Evolutionary conservation across 305 asterid genomes (phyloP).

Genomic region (Fraxinus paxiana): DNA sequence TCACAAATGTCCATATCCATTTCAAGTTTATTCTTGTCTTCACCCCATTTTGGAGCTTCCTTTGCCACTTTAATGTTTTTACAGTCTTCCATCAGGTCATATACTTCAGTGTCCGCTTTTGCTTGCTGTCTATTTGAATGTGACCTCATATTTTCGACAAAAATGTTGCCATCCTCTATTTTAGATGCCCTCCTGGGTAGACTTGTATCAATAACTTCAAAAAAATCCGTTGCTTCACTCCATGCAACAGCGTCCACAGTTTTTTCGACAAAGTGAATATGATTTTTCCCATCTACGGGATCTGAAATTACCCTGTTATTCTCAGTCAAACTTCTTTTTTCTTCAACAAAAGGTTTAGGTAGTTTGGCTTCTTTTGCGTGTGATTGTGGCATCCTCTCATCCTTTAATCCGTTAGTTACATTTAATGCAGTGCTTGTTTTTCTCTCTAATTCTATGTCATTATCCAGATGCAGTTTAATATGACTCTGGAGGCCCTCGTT

Average conservation of each 20-base stretch:
- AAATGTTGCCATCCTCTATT: slow-evolving; percentile 28
- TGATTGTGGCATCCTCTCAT: slow-evolving; percentile 24
- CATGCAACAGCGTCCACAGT: slow-evolving; percentile 34
- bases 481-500: slow-evolving; percentile 27
- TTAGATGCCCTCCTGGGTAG: slow-evolving; percentile 28
- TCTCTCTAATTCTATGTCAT: slow-evolving; percentile 35
- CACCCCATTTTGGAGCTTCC: slow-evolving; percentile 35
- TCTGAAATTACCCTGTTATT: slow-evolving; percentile 27
- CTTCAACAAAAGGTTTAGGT: slow-evolving; percentile 32
- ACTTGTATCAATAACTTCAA: slow-evolving; percentile 41
- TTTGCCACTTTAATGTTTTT: slow-evolving; percentile 30
- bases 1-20: slow-evolving; percentile 25
- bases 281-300: slow-evolving; percentile 26
- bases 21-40: slow-evolving; percentile 27
- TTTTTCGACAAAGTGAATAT: slow-evolving; percentile 25
- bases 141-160: slow-evolving; percentile 26
- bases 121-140: slow-evolving; percentile 24
- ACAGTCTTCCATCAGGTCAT: slow-evolving; percentile 27
- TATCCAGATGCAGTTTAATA: slow-evolving; percentile 25
- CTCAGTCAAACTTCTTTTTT: slow-evolving; percentile 27
- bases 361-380: slow-evolving; percentile 17
- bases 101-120: slow-evolving; percentile 26
- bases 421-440: slow-evolving; percentile 22
- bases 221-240: slow-evolving; percentile 37
- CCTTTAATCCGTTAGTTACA: slow-evolving; percentile 18